These are phyloP conservation scores for Camelina hispida DNA, from an alignment of 345 rosid species.

Conservation along the genomic window DNA sequence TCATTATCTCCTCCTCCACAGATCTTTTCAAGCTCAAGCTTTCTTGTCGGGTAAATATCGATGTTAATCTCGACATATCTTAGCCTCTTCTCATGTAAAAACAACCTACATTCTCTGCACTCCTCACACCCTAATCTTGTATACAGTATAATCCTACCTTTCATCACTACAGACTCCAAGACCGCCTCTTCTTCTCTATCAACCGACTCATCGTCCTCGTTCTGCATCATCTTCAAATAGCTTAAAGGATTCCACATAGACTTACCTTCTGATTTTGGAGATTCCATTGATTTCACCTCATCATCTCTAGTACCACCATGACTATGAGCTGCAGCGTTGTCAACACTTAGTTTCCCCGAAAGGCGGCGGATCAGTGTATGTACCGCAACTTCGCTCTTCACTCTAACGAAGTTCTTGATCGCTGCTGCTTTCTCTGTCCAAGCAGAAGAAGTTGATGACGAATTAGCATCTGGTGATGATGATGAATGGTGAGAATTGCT, in stretches of 20 bases:
- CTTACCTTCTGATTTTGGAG: constrained; percentile 50
- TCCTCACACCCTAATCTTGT: constrained; percentile 75
- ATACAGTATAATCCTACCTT: constrained; percentile 74
- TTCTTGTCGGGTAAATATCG: constrained; percentile 78
- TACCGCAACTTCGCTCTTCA: constrained; percentile 70
- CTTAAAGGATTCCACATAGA: constrained; percentile 73
- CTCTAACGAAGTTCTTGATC: constrained; percentile 68
- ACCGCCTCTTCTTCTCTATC: constrained; percentile 42
- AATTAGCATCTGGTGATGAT: constrained; percentile 43
- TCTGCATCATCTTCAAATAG: constrained; percentile 57
- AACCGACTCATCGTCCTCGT: constrained; percentile 50
- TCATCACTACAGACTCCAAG: constrained; percentile 52
- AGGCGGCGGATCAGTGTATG: constrained; percentile 58
- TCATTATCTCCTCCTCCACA: constrained; percentile 7
- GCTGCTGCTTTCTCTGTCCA: constrained; percentile 79
- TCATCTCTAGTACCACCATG: constrained; percentile 35
- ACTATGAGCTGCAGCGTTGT: neutral
- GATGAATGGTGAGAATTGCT: constrained; percentile 38
- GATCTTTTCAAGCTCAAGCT: constrained; percentile 68
- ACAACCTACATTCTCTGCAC: constrained; percentile 62
- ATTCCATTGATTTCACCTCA: constrained; percentile 44
- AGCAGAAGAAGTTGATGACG: constrained; percentile 48
- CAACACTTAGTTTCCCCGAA: constrained; percentile 54
- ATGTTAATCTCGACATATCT: constrained; percentile 78
- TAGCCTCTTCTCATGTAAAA: constrained; percentile 65